These are phyloP conservation scores for Penicillium sclerotiorum DNA, from an alignment of 2,329 filamentous ascomycete species.

Conservation along the genomic window DNA sequence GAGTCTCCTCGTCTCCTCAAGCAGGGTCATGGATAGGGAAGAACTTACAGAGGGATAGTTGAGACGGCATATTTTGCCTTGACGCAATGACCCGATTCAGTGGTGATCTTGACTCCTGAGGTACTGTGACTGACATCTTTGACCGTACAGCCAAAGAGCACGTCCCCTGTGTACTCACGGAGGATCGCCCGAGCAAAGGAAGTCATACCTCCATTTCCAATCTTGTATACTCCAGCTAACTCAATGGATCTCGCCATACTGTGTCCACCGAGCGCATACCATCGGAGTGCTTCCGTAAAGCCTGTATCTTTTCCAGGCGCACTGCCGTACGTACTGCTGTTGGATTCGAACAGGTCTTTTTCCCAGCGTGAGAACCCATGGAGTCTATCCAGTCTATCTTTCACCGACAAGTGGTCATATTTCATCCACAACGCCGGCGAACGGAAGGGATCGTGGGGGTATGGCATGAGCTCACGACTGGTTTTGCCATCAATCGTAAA, in stretches of 20 bases:
- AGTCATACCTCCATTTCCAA: conserved; percentile 30
- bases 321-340: conserved; percentile 18
- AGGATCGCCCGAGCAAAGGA: conserved; percentile 17
- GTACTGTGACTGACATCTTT: neutral
- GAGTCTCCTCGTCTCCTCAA: neutral
- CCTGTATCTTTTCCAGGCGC: conserved; percentile 21
- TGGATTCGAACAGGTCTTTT: conserved; percentile 26
- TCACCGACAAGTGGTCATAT: conserved; percentile 32
- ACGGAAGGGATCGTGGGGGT: conserved; percentile 36
- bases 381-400: conserved; percentile 34
- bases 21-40: neutral
- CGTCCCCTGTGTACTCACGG: conserved; percentile 13
- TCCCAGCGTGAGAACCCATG: conserved; percentile 19
- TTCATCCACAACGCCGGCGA: conserved; percentile 29
- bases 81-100: neutral
- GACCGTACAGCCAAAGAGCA: conserved; percentile 6
- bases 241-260: conserved; percentile 25
- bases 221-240: conserved; percentile 27
- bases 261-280: conserved; percentile 34
- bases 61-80: neutral
- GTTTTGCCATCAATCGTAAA: conserved; percentile 34
- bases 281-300: conserved; percentile 32
- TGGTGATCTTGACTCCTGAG: neutral
- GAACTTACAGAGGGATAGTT: conserved; percentile 1
- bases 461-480: conserved; percentile 39